A percentile compares a stretch with the other conserved stretches of the same genome.
phyloP scores from a whole-genome alignment of 352 stramenopile genomes.

The Pythium dissotocum region DNA sequence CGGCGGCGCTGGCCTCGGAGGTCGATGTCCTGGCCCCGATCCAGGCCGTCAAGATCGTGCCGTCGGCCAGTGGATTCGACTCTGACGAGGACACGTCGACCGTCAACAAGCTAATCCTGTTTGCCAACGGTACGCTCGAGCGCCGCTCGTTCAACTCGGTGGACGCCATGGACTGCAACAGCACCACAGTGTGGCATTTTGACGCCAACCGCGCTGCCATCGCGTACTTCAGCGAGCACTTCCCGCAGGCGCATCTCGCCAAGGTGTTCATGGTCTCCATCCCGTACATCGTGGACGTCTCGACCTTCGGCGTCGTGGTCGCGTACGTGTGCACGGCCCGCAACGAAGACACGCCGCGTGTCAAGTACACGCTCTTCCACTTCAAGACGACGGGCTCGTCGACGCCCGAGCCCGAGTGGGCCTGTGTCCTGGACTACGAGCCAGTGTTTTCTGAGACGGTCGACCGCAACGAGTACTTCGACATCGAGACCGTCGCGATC shows the following conservation, averaged over 20 bases:
- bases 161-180: slow-evolving; percentile 68
- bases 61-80: slow-evolving; percentile 23
- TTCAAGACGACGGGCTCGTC: slow-evolving; percentile 40
- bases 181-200: slow-evolving; percentile 56
- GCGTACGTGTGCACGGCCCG: slow-evolving; percentile 66
- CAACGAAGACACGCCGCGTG: slow-evolving; percentile 33
- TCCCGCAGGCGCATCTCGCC: slow-evolving; percentile 54
- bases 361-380: slow-evolving; percentile 79
- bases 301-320: slow-evolving; percentile 58
- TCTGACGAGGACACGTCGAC: slow-evolving; percentile 34
- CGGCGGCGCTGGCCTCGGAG: slow-evolving; percentile 12
- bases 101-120: slow-evolving; percentile 71
- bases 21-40: slow-evolving; percentile 60
- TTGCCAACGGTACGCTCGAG: slow-evolving; percentile 60
- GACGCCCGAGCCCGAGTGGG: slow-evolving; percentile 53
- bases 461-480: slow-evolving; percentile 44
- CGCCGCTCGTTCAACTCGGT: slow-evolving; percentile 66
- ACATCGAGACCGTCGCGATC: slow-evolving; percentile 63
- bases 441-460: slow-evolving; percentile 46
- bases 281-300: slow-evolving; percentile 52
- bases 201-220: slow-evolving; percentile 61
- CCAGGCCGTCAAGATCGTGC: slow-evolving; percentile 51
- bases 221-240: slow-evolving; percentile 72
- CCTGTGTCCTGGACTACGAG: slow-evolving; percentile 69
- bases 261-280: slow-evolving; percentile 71